Evolutionary conservation across 1,284 basidiomycete species (phyloP).

Genomic region (Salmacisia buchloeana): DNA sequence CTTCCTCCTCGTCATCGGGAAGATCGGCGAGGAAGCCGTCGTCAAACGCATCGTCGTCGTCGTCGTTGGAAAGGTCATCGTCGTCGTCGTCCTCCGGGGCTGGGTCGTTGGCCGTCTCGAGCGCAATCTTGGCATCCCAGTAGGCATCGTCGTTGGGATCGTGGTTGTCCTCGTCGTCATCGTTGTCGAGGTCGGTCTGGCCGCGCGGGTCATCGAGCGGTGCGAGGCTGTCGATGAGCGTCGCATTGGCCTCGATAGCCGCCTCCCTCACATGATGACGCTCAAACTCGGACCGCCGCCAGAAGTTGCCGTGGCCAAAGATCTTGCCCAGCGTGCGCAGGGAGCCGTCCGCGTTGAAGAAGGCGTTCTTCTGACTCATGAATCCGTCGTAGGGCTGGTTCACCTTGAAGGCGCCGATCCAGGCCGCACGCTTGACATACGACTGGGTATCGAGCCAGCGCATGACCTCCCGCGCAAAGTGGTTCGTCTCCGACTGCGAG

Average conservation of each 20-base stretch:
- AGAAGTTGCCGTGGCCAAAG: not conserved
- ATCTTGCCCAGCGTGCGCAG: not conserved
- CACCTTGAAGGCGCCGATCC: constrained; percentile 40
- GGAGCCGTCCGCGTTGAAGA: constrained; percentile 21
- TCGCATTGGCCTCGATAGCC: not conserved
- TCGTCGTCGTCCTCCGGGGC: constrained; percentile 3
- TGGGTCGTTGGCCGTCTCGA: not conserved
- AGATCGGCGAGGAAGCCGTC: not conserved
- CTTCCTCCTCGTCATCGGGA: too few relatives aligned
- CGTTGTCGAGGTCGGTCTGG: not conserved
- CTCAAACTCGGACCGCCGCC: not conserved
- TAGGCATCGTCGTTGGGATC: constrained; percentile 3
- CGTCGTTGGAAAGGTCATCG: not conserved
- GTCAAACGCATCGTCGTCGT: not conserved
- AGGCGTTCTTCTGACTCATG: constrained; percentile 30
- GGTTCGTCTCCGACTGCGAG: constrained; percentile 21
- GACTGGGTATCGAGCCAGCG: constrained; percentile 27
- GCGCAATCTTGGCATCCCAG: not conserved
- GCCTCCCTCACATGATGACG: not conserved
- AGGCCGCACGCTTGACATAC: constrained; percentile 39
- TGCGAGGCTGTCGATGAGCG: not conserved
- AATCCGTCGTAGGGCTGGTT: constrained; percentile 37
- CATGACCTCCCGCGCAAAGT: constrained; percentile 28
- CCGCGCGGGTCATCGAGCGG: constrained; percentile 1
- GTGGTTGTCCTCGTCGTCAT: not conserved